Base-by-base conservation (phyloP, 2,329 filamentous ascomycete genomes). In the Lasiodiplodia gonubiensis region DNA sequence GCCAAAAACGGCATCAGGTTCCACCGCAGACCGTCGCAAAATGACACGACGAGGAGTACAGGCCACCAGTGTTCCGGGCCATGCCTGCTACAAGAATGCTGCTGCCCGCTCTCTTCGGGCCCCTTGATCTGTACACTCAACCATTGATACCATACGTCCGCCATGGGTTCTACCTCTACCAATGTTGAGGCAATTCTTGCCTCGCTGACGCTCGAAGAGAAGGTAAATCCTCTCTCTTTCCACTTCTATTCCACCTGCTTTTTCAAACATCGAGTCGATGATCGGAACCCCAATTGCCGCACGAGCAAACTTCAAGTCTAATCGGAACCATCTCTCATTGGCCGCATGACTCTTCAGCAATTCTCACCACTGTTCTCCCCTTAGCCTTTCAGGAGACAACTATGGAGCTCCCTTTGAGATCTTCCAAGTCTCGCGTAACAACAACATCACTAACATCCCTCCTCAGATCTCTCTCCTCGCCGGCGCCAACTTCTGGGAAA, bases 401-500 rank as follows among this genome's bases (percentile, higher is more conserved):
- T 16, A 42, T 16, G 14, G 14, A 53, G 25, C 25, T 51, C 14
- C 35, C 6, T 53, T 30, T 7, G 1, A 30, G 7, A 4, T 25
- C 16, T 35, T 16, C 30, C 33, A 23, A 8, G 2, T 33, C n/a
- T 4, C 12, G 2, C 33, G 10, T 23, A 11, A 33, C 30, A 33
- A 33, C 30, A 42, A 16, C 39, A 16, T 7, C 39, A 18, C 18
- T n/a, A 16, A 25, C 37, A 33, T 6, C 11, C 1, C 18, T 14
- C 30, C n/a, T 8, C 42, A 80, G 78, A 75, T 80, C 53, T 77
- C 77, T 42, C 68, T 80, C 25, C 72, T 80, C 49, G 77, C 78
- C 67, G 88, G 88, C 68, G 84, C 86, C 70, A 89, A 91, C 78
- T 90, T 90, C 73, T 92, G 89, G 89, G 88, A 90, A 73, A 90